Evolutionary conservation across 228 moss, liverwort and hornwort genomes (phyloP).

Genomic region (Sphagnum magellanicum): DNA sequence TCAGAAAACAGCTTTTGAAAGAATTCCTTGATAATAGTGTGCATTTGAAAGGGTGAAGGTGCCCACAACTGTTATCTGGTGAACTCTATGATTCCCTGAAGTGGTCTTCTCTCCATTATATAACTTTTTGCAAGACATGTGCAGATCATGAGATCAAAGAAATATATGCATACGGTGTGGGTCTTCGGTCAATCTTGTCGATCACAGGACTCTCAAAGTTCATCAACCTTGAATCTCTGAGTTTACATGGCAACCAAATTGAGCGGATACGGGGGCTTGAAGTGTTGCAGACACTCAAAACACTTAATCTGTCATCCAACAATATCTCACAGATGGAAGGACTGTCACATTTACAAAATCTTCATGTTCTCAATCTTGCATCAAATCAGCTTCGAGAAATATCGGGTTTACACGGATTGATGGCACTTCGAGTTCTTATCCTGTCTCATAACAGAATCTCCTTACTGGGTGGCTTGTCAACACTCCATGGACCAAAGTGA

Average conservation of each 20-base stretch:
- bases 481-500: slow-evolving; percentile 58
- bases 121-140: background rate
- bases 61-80: background rate
- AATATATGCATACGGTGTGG: slow-evolving; percentile 65
- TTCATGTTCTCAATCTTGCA: slow-evolving; percentile 62
- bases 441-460: slow-evolving; percentile 72
- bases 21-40: background rate
- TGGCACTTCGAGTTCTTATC: slow-evolving; percentile 45
- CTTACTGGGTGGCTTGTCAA: slow-evolving; percentile 54
- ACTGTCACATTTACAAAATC: slow-evolving; percentile 43
- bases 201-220: slow-evolving; percentile 49
- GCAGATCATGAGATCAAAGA: slow-evolving; percentile 67
- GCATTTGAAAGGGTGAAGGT: background rate
- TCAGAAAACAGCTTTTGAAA: background rate
- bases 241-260: slow-evolving; percentile 86
- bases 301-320: slow-evolving; percentile 89
- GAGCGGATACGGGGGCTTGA: slow-evolving; percentile 65
- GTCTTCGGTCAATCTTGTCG: slow-evolving; percentile 44
- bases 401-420: slow-evolving; percentile 42
- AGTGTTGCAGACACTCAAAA: slow-evolving; percentile 35
- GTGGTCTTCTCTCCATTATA: background rate
- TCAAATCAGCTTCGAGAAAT: slow-evolving; percentile 65
- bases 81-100: background rate
- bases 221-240: slow-evolving; percentile 57
- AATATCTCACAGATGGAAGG: slow-evolving; percentile 66